Evolutionary conservation across 306 rosid genomes (phyloP).

Genomic region (Trichosanthes cucumerina): DNA sequence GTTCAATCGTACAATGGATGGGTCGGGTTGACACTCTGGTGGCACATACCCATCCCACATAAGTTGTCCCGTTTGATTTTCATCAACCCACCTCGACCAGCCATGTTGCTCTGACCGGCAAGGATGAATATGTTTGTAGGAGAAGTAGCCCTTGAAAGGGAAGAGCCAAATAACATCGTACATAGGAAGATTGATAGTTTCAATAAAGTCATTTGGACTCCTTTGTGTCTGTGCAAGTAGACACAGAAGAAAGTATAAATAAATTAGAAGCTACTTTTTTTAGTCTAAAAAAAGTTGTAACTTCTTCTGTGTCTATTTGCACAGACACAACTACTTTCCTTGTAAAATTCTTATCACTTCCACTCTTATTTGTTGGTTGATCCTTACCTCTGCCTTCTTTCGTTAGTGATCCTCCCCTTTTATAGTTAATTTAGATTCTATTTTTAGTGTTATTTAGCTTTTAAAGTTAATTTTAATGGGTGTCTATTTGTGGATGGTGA

Average conservation of each 20-base stretch:
- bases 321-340: background rate
- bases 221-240: background rate
- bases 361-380: background rate
- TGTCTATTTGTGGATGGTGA: background rate
- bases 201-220: background rate
- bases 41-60: background rate
- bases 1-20: background rate
- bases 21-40: background rate
- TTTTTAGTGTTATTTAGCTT: background rate
- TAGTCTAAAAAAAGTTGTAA: background rate
- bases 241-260: background rate
- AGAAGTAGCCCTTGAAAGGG: background rate
- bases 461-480: background rate
- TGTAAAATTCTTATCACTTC: background rate
- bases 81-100: slow-evolving; percentile 10
- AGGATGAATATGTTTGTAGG: background rate
- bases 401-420: background rate
- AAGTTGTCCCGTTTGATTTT: background rate
- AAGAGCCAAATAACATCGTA: background rate
- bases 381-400: background rate
- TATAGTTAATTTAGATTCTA: background rate
- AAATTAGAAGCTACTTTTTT: background rate
- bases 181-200: background rate
- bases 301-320: background rate
- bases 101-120: slow-evolving; percentile 5